These are phyloP conservation scores for Neonothopanus nambi DNA, from an alignment of 1,284 basidiomycete genomes.

Conservation along the genomic window DNA sequence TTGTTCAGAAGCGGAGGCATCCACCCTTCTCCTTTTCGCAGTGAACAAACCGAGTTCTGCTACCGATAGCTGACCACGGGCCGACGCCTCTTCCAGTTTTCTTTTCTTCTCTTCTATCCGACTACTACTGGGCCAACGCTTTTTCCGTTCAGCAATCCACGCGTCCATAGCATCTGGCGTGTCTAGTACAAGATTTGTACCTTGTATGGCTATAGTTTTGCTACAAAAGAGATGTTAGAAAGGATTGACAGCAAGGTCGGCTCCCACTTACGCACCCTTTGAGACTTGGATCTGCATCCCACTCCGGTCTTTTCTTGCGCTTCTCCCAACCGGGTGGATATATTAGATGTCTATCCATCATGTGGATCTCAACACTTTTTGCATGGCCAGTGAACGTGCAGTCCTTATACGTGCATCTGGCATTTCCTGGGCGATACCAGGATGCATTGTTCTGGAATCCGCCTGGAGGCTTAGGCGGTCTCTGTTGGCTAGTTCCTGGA, in stretches of 20 bases:
- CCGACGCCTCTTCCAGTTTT: conserved; percentile 72
- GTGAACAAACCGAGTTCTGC: conserved; percentile 42
- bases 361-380: conserved; percentile 79
- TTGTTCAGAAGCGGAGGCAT: conserved; percentile 22
- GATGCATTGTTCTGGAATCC: conserved; percentile 20
- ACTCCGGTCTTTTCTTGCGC: conserved; percentile 57
- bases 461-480: not conserved
- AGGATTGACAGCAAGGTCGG: not conserved
- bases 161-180: conserved; percentile 79
- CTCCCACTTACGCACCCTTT: conserved; percentile 52
- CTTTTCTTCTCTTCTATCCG: conserved; percentile 77
- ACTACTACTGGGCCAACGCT: conserved; percentile 74
- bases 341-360: conserved; percentile 89
- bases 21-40: conserved; percentile 34
- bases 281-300: conserved; percentile 77
- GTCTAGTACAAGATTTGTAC: conserved; percentile 76
- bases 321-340: conserved; percentile 78
- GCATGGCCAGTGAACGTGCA: conserved; percentile 77
- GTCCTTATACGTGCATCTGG: conserved; percentile 62
- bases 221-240: conserved; percentile 36
- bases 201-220: conserved; percentile 76
- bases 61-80: conserved; percentile 72
- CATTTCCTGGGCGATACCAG: conserved; percentile 66
- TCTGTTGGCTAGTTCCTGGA: conserved; percentile 5
- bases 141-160: conserved; percentile 88